phyloP scores from a whole-genome alignment of 2,329 filamentous ascomycete genomes.

The Fusarium pseudoanthophilum region DNA sequence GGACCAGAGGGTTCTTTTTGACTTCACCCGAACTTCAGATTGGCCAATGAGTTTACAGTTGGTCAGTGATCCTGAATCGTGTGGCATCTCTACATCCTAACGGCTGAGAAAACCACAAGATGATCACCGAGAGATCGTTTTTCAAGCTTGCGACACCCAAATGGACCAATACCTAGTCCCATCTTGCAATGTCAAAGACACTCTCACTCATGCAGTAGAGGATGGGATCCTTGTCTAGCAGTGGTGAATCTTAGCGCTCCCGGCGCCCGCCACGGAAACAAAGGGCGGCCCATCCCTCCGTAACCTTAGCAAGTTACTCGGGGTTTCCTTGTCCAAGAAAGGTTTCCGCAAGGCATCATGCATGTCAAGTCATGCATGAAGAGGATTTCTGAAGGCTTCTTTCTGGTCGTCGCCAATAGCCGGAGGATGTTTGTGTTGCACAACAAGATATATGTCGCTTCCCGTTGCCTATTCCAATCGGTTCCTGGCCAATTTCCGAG shows the following conservation, averaged over 20 bases:
- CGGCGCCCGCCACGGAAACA: constrained; percentile 28
- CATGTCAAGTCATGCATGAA: constrained; percentile 41
- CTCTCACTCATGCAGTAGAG: constrained; percentile 21
- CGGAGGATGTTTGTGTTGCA: constrained; percentile 30
- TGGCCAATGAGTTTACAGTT: constrained; percentile 21
- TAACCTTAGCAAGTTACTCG: constrained; percentile 20
- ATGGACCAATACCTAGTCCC: neutral
- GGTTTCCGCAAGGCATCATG: constrained; percentile 33
- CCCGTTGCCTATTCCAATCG: constrained; percentile 29
- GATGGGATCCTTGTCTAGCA: constrained; percentile 31
- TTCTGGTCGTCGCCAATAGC: constrained; percentile 16
- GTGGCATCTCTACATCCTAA: constrained; percentile 18
- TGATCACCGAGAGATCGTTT: neutral
- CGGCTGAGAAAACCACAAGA: constrained; percentile 6
- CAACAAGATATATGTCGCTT: constrained; percentile 28
- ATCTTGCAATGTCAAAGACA: constrained; percentile 18
- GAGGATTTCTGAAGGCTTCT: constrained; percentile 9
- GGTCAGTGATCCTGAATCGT: constrained; percentile 36
- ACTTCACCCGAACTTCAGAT: constrained; percentile 30
- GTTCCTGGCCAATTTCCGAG: constrained; percentile 21
- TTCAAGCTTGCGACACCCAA: neutral
- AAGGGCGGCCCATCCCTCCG: constrained; percentile 26
- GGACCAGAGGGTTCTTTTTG: constrained; percentile 30
- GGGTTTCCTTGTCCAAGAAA: constrained; percentile 25
- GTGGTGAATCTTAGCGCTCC: constrained; percentile 33